A percentile compares a stretch with the other conserved stretches of the same genome.
Evolutionary conservation across 2,329 filamentous ascomycete species (phyloP).

Genomic region (Sclerotinia trifoliorum): DNA sequence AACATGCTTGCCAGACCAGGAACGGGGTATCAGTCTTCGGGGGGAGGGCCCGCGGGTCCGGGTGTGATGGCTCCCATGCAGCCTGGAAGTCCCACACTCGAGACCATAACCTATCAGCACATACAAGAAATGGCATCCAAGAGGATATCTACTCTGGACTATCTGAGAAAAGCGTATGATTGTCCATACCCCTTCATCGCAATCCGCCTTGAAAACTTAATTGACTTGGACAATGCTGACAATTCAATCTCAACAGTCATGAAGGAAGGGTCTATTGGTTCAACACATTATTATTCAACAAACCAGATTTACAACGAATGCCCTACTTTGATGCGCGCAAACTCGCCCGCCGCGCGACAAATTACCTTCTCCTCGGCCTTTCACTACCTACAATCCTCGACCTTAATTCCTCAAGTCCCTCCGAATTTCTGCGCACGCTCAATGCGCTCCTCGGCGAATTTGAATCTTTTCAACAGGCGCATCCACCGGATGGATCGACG

Average conservation of each 20-base stretch:
- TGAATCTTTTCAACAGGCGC: slow-evolving; percentile 86
- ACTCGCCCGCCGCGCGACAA: slow-evolving; percentile 84
- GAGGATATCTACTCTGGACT: slow-evolving; percentile 90
- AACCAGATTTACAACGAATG: slow-evolving; percentile 74
- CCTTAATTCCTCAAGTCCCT: slow-evolving; percentile 72
- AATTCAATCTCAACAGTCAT: slow-evolving; percentile 57
- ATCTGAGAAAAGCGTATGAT: slow-evolving; percentile 84
- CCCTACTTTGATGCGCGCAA: slow-evolving; percentile 83
- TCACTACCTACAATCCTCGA: slow-evolving; percentile 89
- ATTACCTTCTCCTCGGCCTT: slow-evolving; percentile 88
- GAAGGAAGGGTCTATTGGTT: slow-evolving; percentile 97
- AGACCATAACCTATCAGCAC: slow-evolving; percentile 50
- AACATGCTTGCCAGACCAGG: slow-evolving; percentile 39
- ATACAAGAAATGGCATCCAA: slow-evolving; percentile 87
- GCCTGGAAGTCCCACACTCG: slow-evolving; percentile 39
- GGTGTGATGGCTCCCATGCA: slow-evolving; percentile 27
- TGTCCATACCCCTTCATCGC: background rate
- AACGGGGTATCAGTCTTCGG: slow-evolving; percentile 33
- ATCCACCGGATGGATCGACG: slow-evolving; percentile 70
- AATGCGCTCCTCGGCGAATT: slow-evolving; percentile 87
- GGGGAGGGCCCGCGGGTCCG: slow-evolving; percentile 26
- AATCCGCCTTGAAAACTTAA: background rate
- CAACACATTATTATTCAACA: slow-evolving; percentile 91
- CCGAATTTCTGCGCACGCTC: slow-evolving; percentile 84
- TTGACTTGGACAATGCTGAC: background rate